Evolutionary conservation across 2,329 filamentous ascomycete species (phyloP), one percentile per base, ranked within the genome.

Genomic region (Chaetomiaceae sp.): DNA sequence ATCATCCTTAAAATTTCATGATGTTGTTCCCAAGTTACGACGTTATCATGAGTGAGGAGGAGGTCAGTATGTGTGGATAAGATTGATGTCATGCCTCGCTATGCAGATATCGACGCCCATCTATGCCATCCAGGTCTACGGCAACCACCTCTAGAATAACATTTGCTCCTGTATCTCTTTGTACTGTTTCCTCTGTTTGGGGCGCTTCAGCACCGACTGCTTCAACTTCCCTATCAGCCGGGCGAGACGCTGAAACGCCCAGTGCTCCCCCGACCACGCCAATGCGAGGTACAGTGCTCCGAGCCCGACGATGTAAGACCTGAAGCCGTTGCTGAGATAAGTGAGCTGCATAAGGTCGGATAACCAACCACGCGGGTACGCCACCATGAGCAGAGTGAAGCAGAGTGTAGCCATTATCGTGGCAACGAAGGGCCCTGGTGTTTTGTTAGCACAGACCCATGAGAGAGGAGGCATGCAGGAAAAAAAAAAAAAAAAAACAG

Each of bases 111-210:
- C 6, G 14, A 7, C n/a, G 12, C 12, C 29, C 22, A 24, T 24
- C n/a, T 14, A 5, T 32, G 29, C 12, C 15, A 15, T 32, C 42
- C 26, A 39, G n/a, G 22, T 37, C 42, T 20, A n/a, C 20, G 22
- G 39, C 19, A 2, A n/a, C n/a, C n/a, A n/a, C n/a, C n/a, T 19
- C 38, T 29, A 72, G 36, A 61, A 62, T 44, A 68, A 67, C 76
- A 84, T 85, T 46, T 78, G 71, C 60, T 93, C 85, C 40, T 79
- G 62, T 24, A 96, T 83, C 17, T 88, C 58, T 69, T 97, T 97
- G 63, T 96, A 96, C 68, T 83, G 73, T 67, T 95, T 95, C 54
- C 89, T 78, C 67, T 84, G 81, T 71, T 96, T 96, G 35, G 71
- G 68, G 60, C 72, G 74, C 40, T 76, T 65, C 56, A 77, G 67